Conservation (phyloP, 2,329 filamentous ascomycete species). For the Colletotrichum melonis region DNA sequence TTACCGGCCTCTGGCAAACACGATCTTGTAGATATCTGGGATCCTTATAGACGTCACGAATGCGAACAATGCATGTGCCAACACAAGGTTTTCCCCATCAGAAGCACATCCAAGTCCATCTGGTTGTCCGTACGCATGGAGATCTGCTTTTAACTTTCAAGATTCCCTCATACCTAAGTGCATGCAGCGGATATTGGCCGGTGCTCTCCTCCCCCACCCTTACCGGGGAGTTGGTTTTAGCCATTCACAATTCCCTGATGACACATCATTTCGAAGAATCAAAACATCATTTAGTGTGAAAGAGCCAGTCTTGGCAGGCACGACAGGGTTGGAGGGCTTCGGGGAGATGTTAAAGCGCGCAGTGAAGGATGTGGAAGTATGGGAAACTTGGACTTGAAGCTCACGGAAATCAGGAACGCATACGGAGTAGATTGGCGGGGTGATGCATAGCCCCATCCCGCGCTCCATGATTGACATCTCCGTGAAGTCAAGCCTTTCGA, state of each 20-base stretch:
- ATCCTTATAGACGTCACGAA: too few species aligned
- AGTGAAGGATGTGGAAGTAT: not conserved
- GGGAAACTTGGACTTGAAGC: not conserved
- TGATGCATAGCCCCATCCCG: not conserved
- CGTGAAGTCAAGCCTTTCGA: slow-evolving; percentile 13
- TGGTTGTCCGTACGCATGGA: not conserved
- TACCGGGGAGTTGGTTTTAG: not conserved
- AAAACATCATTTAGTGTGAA: not conserved
- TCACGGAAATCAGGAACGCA: not conserved
- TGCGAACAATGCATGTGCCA: too few species aligned
- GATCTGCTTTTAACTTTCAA: not conserved
- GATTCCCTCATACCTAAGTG: not conserved
- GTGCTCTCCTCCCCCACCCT: not conserved
- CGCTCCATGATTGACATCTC: not conserved
- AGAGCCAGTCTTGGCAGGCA: too few species aligned
- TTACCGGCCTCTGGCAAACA: too few species aligned
- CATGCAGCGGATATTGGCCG: not conserved
- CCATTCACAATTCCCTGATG: not conserved
- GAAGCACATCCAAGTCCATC: not conserved
- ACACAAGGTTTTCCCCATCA: too few species aligned
- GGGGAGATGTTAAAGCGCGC: too few species aligned
- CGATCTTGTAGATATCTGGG: too few species aligned
- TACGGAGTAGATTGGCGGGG: not conserved
- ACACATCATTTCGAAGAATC: not conserved
- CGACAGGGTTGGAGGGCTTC: too few species aligned